Evolutionary conservation across 2,329 filamentous ascomycete species (phyloP), one percentile per base, ranked within the genome.

Genomic region (Xylaria sp.): DNA sequence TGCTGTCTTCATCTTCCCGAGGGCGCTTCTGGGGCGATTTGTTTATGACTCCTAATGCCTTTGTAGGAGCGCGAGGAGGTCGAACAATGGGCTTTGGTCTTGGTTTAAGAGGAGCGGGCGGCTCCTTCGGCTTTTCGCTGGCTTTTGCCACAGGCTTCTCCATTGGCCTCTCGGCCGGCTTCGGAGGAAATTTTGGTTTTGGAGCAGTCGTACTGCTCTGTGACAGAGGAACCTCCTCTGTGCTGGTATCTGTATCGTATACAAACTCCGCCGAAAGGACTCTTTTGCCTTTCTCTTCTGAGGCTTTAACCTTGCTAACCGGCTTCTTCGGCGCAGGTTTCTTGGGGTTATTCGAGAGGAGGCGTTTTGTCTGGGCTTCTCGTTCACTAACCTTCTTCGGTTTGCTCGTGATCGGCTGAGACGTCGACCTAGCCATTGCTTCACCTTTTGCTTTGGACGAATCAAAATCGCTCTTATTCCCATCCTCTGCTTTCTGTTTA

Each of bases 201-300:
- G 76, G 54, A 51, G 73, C 70, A n/a, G 63, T 63, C 1, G 77
- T 70, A 47, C 78, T 78, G 4, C 78, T 79, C n/a, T 78, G 78
- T 23, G 84, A 78, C 21, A 81, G 76, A 1, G 82, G 81, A 42
- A 83, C 82, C 37, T 86, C 85, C 16, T 86, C 87, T 9, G 85
- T 85, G 6, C 85, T 86, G n/a, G 81, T 81, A 71, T 87, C 85
- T 0, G 86, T 87, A 71, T 89, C 87, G 32, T 84, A 81, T 40
- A 89, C 82, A 67, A 86, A 85, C 72, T 87, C 87, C 70, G 86
- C 84, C 1, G 87, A 89, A 8, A 88, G 79, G 57, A 84, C 80
- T 35, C 83, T 82, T 37, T 78, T 82, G n/a, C 79, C 81, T 60
- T 81, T 84, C 47, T 81, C 77, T 23, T 81, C 71, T 0, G 74